Percentiles rank a stretch among this genome's conserved stretches.
phyloP scores from a whole-genome alignment of 345 rosid species.

The Gossypioides kirkii region DNA sequence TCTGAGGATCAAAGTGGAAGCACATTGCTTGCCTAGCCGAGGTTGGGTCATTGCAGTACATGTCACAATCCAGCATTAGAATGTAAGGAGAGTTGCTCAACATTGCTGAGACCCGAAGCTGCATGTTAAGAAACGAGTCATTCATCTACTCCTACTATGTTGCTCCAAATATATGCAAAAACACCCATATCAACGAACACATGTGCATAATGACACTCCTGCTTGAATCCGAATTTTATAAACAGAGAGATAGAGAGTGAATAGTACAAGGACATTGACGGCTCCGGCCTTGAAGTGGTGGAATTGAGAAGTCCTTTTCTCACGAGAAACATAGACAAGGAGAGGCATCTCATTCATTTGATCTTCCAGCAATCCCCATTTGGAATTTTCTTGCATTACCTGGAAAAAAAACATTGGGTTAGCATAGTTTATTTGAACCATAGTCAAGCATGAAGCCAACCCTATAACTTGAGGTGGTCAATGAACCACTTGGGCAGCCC shows the following conservation, averaged over 20 bases:
- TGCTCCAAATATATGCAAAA: background rate
- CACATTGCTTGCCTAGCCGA: conserved; percentile 52
- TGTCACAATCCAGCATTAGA: conserved; percentile 48
- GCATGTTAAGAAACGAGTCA: background rate
- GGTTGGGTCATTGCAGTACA: conserved; percentile 42
- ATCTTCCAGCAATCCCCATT: background rate
- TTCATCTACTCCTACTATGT: background rate
- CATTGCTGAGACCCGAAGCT: conserved; percentile 48
- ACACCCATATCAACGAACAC: too few species aligned
- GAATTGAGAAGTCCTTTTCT: conserved; percentile 29
- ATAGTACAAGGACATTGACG: conserved; percentile 42
- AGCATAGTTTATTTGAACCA: background rate
- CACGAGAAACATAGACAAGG: conserved; percentile 43
- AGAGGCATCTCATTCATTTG: background rate
- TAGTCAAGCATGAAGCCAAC: too few species aligned
- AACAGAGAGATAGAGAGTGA: background rate
- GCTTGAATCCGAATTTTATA: background rate
- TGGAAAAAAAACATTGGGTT: too few species aligned
- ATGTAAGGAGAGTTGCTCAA: conserved; percentile 45
- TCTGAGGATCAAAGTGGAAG: conserved; percentile 34
- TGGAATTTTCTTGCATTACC: background rate
- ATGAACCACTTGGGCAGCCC: background rate
- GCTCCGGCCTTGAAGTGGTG: conserved; percentile 59
- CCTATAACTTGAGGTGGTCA: background rate
- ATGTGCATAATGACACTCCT: too few species aligned